Conservation (phyloP, 2,329 filamentous ascomycete species). For the Cladosporium velox region DNA sequence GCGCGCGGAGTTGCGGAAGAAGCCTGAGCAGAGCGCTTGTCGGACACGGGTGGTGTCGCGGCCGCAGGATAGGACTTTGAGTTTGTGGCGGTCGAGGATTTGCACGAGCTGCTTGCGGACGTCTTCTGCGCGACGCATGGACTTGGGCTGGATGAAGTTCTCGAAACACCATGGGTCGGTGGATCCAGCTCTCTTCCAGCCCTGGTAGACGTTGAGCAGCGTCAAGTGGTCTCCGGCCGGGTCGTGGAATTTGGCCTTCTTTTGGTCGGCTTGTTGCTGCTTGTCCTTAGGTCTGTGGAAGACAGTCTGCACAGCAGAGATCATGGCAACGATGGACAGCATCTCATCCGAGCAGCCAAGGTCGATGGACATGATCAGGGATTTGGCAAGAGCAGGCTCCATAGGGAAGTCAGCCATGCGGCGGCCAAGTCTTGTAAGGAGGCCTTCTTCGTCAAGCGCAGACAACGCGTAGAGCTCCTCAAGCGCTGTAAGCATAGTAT, state of each 20-base stretch:
- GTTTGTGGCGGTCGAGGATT: slow-evolving; percentile 91
- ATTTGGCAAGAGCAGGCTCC: slow-evolving; percentile 89
- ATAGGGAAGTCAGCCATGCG: slow-evolving; percentile 99
- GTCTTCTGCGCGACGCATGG: slow-evolving; percentile 86
- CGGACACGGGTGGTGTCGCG: slow-evolving; percentile 84
- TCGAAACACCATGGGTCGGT: slow-evolving; percentile 93
- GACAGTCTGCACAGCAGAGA: slow-evolving; percentile 74
- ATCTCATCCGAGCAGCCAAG: slow-evolving; percentile 91
- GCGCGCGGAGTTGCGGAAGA: slow-evolving; percentile 91
- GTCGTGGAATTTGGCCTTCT: slow-evolving; percentile 97
- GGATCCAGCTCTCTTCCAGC: slow-evolving; percentile 85
- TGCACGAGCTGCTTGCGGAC: slow-evolving; percentile 88
- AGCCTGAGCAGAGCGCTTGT: slow-evolving; percentile 85
- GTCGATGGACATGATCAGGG: slow-evolving; percentile 83
- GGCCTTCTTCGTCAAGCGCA: slow-evolving; percentile 90
- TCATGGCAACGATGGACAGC: slow-evolving; percentile 91
- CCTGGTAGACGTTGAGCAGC: slow-evolving; percentile 92
- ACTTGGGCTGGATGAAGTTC: slow-evolving; percentile 92
- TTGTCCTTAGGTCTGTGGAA: slow-evolving; percentile 98
- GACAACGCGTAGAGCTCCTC: slow-evolving; percentile 93
- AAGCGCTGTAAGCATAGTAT: slow-evolving; percentile 94
- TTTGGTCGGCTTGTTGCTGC: slow-evolving; percentile 92
- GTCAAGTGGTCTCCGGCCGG: slow-evolving; percentile 93
- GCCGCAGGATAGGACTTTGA: slow-evolving; percentile 80
- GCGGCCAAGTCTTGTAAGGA: slow-evolving; percentile 84